Conservation (phyloP, 2,329 filamentous ascomycete species). For the Dactylellina parvicollis region DNA sequence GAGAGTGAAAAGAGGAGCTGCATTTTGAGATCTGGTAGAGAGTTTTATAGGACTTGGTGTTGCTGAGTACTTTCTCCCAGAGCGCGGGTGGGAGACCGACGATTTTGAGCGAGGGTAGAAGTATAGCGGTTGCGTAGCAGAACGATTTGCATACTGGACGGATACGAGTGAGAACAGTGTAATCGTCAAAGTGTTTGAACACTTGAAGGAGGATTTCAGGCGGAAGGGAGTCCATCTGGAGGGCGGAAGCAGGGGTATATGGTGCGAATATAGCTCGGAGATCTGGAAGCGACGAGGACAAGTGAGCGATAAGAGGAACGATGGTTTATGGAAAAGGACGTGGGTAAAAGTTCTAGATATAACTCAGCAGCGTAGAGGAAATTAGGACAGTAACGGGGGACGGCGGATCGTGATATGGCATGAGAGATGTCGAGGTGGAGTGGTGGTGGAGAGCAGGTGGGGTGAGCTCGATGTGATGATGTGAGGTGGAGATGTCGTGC, state of each 20-base stretch:
- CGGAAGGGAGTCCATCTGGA: slow-evolving; percentile 29
- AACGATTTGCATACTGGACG: slow-evolving; percentile 41
- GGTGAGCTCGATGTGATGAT: slow-evolving; percentile 23
- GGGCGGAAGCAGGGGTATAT: background rate
- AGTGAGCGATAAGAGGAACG: background rate
- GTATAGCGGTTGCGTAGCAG: slow-evolving; percentile 27
- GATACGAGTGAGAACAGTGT: slow-evolving; percentile 23
- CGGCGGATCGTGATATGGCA: background rate
- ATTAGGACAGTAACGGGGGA: background rate
- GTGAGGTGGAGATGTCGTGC: slow-evolving; percentile 7
- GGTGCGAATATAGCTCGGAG: background rate
- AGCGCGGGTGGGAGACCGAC: slow-evolving; percentile 23
- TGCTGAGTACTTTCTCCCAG: slow-evolving; percentile 37
- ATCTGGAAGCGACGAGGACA: too few relatives aligned
- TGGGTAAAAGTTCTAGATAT: background rate
- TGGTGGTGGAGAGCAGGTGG: slow-evolving; percentile 6
- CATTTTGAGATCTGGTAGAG: slow-evolving; percentile 9
- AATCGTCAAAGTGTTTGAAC: slow-evolving; percentile 41
- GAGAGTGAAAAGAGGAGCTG: slow-evolving; percentile 17
- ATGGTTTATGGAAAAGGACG: background rate
- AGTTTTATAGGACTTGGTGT: slow-evolving; percentile 31
- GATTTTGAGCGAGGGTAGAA: slow-evolving; percentile 15
- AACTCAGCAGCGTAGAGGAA: background rate
- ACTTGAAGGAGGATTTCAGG: slow-evolving; percentile 40
- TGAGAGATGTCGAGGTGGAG: slow-evolving; percentile 13